Base-by-base conservation (phyloP, 768 basidiomycete genomes). In the Boletus huronensis region DNA sequence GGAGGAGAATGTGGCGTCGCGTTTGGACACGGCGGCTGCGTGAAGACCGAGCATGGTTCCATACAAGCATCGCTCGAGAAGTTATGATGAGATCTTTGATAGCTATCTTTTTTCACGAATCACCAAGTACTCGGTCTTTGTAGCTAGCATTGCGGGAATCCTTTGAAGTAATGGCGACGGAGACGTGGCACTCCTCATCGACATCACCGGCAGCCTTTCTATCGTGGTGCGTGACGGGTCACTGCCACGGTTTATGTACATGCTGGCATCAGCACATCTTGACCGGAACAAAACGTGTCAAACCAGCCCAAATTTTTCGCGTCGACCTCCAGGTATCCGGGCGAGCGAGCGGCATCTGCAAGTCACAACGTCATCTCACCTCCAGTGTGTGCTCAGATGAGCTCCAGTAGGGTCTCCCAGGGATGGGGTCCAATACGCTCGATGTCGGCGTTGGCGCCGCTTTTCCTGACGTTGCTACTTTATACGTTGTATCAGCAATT, bases 351-450 rank as follows among this genome's bases (percentile, higher is more conserved):
- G n/a, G 25, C 25, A 26, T 8, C 32, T 29, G n/a, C 45, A 56
- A 41, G 57, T 43, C 50, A 31, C 53, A 34, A 25, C 42, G 23
- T 17, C 4, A 6, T 16, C 28, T 23, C 23, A n/a, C 17, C 6
- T 32, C 34, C 32, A 29, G 19, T 4, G 39, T 46, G 28, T 26
- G 25, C 21, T 17, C 32, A 29, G 41, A 65, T 64, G 65, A 28
- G 32, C 38, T 32, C 46, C 3, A 26, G 23, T 5, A 21, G 40
- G 35, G 28, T 39, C 7, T 19, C 53, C 28, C 62, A 43, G 16
- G 64, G 58, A 47, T 86, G 84, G 85, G 84, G 86, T 19, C 80
- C 82, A 29, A 64, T 80, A 57, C 78, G 78, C 58, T 87, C 87
- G 21, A 60, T 85, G 53, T 61, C 87, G 34, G 74, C 68, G 0